Percentiles rank a stretch among this genome's conserved stretches.
phyloP scores from a whole-genome alignment of 257 asterid genomes.

The Solanum infundibuliforme region DNA sequence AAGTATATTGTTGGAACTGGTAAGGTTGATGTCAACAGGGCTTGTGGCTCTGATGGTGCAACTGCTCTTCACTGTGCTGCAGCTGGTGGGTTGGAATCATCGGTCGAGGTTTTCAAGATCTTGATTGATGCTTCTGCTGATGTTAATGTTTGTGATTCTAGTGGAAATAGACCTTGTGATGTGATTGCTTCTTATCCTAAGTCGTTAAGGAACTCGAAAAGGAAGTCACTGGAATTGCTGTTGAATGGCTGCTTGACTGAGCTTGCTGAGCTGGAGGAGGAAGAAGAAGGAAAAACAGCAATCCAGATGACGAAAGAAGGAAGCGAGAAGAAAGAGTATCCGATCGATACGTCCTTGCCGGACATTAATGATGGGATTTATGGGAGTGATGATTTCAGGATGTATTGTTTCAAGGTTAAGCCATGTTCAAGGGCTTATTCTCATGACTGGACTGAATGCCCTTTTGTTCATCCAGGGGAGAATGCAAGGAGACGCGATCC shows the following conservation, averaged over 20 bases:
- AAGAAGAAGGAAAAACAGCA: constrained; percentile 14
- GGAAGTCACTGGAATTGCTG: constrained; percentile 46
- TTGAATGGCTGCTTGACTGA: constrained; percentile 33
- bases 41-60: constrained; percentile 67
- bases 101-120: constrained; percentile 41
- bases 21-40: constrained; percentile 50
- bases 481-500: constrained; percentile 56
- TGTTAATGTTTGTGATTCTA: constrained; percentile 32
- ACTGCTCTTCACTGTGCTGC: constrained; percentile 88
- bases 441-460: constrained; percentile 52
- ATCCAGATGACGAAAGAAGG: constrained; percentile 9
- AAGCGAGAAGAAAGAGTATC: constrained; percentile 62
- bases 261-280: constrained; percentile 21
- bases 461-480: constrained; percentile 45
- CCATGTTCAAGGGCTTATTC: constrained; percentile 53
- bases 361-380: constrained; percentile 36
- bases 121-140: constrained; percentile 46
- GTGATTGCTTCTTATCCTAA: constrained; percentile 38
- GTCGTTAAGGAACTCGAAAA: constrained; percentile 18
- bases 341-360: constrained; percentile 43
- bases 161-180: constrained; percentile 57
- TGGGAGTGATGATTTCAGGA: constrained; percentile 42
- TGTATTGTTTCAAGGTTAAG: constrained; percentile 43
- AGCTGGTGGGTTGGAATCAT: constrained; percentile 51
- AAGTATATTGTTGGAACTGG: constrained; percentile 40